These are phyloP conservation scores for Nakazawaea ishiwadae DNA, from an alignment of 805 yeast species.

Conservation along the genomic window DNA sequence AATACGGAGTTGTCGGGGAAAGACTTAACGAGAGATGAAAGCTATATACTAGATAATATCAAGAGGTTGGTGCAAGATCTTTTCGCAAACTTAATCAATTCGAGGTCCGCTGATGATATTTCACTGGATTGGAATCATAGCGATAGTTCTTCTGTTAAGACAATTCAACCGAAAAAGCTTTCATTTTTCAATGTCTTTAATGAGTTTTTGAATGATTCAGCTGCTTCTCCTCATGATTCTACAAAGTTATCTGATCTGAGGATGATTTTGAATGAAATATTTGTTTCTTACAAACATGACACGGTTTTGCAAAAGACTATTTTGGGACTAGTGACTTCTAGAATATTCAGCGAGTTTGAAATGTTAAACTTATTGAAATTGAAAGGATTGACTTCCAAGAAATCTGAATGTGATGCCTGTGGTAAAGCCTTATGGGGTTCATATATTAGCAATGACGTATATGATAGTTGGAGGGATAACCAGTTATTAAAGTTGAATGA, in stretches of 20 bases:
- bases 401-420: conserved; percentile 68
- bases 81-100: conserved; percentile 33
- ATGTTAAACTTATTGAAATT: conserved; percentile 35
- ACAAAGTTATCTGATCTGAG: conserved; percentile 58
- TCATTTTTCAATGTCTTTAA: conserved; percentile 55
- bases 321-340: conserved; percentile 50
- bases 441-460: conserved; percentile 43
- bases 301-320: conserved; percentile 47
- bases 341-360: conserved; percentile 44
- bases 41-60: conserved; percentile 24
- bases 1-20: conserved; percentile 16
- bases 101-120: conserved; percentile 6
- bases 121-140: no score
- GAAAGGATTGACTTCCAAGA: conserved; percentile 59
- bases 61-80: conserved; percentile 37
- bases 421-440: conserved; percentile 72
- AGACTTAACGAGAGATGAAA: background rate
- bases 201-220: conserved; percentile 45
- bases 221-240: conserved; percentile 28
- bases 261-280: conserved; percentile 56
- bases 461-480: conserved; percentile 53
- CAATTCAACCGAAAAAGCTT: conserved; percentile 14
- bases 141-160: background rate
- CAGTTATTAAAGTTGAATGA: conserved; percentile 7
- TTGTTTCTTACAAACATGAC: conserved; percentile 62